Percentiles rank a stretch among this genome's conserved stretches.
Evolutionary conservation across 495 filamentous ascomycete genomes (phyloP).

Genomic region (Podospora fimiseda): DNA sequence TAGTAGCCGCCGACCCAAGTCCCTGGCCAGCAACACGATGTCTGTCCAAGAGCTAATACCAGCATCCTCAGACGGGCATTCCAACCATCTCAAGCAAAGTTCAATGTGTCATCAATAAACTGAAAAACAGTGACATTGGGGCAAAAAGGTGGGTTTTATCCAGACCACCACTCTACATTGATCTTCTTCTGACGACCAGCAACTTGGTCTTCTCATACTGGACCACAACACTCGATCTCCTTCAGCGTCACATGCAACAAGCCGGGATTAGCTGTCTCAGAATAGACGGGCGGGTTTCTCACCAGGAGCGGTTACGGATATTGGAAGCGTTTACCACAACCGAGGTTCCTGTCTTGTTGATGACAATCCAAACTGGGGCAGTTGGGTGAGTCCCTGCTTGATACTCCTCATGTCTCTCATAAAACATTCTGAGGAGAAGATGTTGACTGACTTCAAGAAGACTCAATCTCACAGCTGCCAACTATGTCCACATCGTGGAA

Average conservation of each 20-base stretch:
- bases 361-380: slow-evolving; percentile 46
- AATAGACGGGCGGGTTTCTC: slow-evolving; percentile 10
- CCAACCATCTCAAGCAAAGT: background rate
- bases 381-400: slow-evolving; percentile 41
- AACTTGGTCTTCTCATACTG: slow-evolving; percentile 46
- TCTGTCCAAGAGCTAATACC: too few relatives aligned
- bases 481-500: slow-evolving; percentile 44
- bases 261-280: slow-evolving; percentile 19
- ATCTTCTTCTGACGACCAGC: slow-evolving; percentile 26
- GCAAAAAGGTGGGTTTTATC: background rate
- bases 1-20: too few relatives aligned
- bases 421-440: background rate
- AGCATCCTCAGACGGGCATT: too few relatives aligned
- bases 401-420: background rate
- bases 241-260: slow-evolving; percentile 15
- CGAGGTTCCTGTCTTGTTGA: slow-evolving; percentile 34
- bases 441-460: slow-evolving; percentile 18
- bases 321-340: slow-evolving; percentile 31
- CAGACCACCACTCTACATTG: too few relatives aligned
- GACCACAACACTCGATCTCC: slow-evolving; percentile 40
- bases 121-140: background rate
- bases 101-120: background rate
- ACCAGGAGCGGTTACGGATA: slow-evolving; percentile 20
- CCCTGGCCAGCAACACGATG: too few relatives aligned
- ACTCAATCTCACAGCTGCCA: slow-evolving; percentile 44